Evolutionary conservation across 305 asterid genomes (phyloP), one percentile per base, ranked within the genome.

Genomic region (Fraxinus angustifolia): DNA sequence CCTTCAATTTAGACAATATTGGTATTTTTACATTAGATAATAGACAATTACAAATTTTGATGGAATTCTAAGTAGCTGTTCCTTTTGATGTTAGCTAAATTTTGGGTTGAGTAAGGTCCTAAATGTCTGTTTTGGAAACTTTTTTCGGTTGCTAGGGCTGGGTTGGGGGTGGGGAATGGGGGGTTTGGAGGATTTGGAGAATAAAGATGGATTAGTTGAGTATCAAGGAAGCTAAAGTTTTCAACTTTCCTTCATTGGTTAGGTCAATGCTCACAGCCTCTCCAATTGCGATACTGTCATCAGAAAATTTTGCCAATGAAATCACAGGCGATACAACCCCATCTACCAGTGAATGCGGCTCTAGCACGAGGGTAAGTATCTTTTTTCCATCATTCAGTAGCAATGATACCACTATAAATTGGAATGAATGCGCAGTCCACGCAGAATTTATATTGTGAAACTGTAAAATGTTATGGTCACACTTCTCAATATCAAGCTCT

Each of bases 191-290:
- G 28, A 45, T 10, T 77, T 26, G 38, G 42, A 8, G 48, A 48
- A 7, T 19, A 50, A 62, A 75, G 65, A 35, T 50, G 72, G 62
- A 73, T 35, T 68, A 81, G 80, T 48, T 67, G 42, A 48, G 60
- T 62, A 79, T 68, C 45, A 40, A 48, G 56, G 78, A 72, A 81
- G 78, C 88, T 81, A 79, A 88, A 77, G 42, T 26, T 48, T 19
- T 77, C 3, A 62, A 40, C 82, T 80, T 60, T 68, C 84, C 71
- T 75, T 78, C 50, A 40, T 79, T 84, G 58, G 76, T 53, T 87
- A 95, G 99, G 87, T 92, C 97, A 75, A 79, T 93, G 90, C 85
- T 87, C 83, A 86, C 84, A 75, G 86, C 77, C 84, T 95, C 94
- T 73, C 96, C 98, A 71, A 80, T 86, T 73, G 90, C 85, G 14